Evolutionary conservation across 176 grass and related monocot species (phyloP).

Genomic region (Thinopyrum elongatum): DNA sequence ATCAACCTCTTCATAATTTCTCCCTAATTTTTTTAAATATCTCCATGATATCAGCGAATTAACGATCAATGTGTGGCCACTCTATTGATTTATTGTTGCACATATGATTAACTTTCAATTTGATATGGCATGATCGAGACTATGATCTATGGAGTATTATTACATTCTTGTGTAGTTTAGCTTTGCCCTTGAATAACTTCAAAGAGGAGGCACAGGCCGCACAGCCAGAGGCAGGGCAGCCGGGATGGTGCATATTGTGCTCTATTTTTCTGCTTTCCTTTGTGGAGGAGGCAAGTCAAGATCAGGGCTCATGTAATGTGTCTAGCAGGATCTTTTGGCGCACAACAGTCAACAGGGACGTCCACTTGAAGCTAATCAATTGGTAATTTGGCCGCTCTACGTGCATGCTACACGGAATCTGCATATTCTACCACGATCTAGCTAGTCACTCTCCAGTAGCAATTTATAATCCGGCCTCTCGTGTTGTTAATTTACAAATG

Average conservation of each 20-base stretch:
- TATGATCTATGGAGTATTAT: not conserved
- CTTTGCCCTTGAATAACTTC: constrained; percentile 53
- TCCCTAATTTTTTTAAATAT: too few species aligned
- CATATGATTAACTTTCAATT: not conserved
- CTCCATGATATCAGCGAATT: not conserved
- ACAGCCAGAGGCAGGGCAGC: not conserved
- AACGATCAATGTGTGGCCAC: not conserved
- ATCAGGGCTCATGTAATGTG: constrained; percentile 23
- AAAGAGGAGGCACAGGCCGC: constrained; percentile 41
- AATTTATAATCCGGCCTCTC: not conserved
- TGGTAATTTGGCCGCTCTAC: not conserved
- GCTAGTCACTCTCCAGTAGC: not conserved
- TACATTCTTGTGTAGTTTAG: not conserved
- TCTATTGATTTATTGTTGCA: constrained; percentile 1
- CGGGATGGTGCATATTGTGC: constrained; percentile 27
- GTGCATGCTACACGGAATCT: not conserved
- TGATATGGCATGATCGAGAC: not conserved
- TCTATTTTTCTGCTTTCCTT: constrained; percentile 17
- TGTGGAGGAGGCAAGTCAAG: constrained; percentile 50
- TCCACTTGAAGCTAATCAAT: constrained; percentile 25
- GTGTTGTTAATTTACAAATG: not conserved
- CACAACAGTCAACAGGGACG: constrained; percentile 46
- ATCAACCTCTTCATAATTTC: constrained; percentile 10
- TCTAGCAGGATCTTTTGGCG: constrained; percentile 25
- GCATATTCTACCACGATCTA: not conserved